These are phyloP conservation scores for Rubia tinctorum DNA, from an alignment of 305 asterid species.

Conservation along the genomic window DNA sequence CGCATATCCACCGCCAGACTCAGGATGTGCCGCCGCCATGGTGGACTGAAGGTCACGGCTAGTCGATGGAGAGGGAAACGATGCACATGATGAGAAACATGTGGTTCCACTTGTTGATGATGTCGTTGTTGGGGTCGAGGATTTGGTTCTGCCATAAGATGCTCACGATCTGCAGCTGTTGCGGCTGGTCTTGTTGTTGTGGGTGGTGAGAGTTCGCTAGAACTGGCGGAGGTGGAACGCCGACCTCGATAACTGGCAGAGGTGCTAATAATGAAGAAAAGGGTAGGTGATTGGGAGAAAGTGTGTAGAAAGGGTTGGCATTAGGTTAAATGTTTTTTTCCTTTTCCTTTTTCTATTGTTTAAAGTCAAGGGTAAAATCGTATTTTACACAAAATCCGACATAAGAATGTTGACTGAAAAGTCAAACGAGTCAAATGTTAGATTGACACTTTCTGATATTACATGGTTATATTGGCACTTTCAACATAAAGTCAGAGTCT, in stretches of 20 bases:
- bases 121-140: constrained; percentile 85
- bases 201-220: constrained; percentile 43
- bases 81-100: constrained; percentile 60
- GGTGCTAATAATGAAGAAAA: not conserved
- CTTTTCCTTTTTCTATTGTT: no score
- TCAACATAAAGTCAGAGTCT: no score
- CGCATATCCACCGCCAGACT: no score
- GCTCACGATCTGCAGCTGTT: constrained; percentile 41
- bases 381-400: no score
- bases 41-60: constrained; percentile 11
- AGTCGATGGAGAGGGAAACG: constrained; percentile 79
- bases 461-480: no score
- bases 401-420: no score
- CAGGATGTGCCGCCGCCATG: no score
- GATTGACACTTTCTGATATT: no score
- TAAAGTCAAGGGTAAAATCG: no score
- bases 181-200: constrained; percentile 37
- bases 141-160: constrained; percentile 70
- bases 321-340: no score
- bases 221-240: constrained; percentile 79
- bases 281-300: not conserved
- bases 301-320: constrained; percentile 4
- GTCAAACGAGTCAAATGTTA: no score
- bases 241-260: constrained; percentile 53
- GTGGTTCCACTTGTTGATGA: constrained; percentile 89